phyloP scores from a whole-genome alignment of 78 protist species.

The Guillardia theta region DNA sequence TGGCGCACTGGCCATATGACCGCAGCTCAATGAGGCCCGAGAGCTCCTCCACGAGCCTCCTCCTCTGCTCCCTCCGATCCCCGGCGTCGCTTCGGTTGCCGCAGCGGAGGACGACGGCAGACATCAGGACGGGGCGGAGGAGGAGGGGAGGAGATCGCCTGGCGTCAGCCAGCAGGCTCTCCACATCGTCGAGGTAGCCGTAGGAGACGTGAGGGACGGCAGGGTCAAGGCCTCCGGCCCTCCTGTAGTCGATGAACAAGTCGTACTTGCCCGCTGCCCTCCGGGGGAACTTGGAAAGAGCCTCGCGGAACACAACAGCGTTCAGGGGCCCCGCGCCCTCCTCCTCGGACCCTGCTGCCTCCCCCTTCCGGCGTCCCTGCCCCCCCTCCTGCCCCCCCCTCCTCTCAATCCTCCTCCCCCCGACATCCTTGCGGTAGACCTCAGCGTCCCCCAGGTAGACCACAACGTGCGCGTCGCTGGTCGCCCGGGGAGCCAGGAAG shows the following conservation, averaged over 20 bases:
- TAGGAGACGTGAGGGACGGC: background rate
- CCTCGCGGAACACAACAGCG: conserved; percentile 3
- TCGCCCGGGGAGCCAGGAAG: background rate
- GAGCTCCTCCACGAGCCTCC: background rate
- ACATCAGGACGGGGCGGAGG: background rate
- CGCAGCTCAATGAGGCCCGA: background rate
- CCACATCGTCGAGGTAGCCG: background rate
- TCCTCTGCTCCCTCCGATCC: background rate
- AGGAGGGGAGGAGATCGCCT: background rate
- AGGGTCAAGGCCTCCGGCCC: too few relatives aligned
- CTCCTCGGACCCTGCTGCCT: background rate
- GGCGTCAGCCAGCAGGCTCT: background rate
- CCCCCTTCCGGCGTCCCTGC: background rate
- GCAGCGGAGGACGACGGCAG: conserved; percentile 27
- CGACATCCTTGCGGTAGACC: conserved; percentile 13
- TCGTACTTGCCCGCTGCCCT: background rate
- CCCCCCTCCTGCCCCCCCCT: background rate
- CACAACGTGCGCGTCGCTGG: background rate
- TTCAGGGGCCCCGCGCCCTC: background rate
- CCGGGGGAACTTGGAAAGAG: background rate
- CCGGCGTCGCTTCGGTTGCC: background rate
- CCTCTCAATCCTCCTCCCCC: background rate
- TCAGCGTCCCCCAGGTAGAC: background rate
- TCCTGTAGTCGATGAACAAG: background rate
- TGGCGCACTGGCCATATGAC: conserved; percentile 8